Evolutionary conservation across 257 asterid species (phyloP).

Genomic region (Solanum chiquidenum): DNA sequence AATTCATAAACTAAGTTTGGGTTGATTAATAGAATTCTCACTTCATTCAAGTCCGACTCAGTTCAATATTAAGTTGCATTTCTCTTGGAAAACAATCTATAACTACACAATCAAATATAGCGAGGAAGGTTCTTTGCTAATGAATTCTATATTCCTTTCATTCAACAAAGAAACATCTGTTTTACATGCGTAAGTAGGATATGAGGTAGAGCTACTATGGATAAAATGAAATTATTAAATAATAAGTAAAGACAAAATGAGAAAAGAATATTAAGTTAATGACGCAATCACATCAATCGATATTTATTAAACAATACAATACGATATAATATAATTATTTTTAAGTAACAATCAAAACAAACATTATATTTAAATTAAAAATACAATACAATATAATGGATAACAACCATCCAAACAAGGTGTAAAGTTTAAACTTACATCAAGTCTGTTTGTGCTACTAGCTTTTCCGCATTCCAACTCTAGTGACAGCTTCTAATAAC

Average conservation of each 20-base stretch:
- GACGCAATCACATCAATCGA: too few relatives aligned
- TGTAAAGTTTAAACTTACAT: background rate
- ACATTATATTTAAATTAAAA: too few relatives aligned
- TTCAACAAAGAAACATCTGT: background rate
- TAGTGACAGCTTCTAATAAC: background rate
- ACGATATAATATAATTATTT: too few relatives aligned
- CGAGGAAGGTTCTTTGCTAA: background rate
- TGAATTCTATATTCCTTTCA: background rate
- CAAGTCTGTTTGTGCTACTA: background rate
- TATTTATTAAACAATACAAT: too few relatives aligned
- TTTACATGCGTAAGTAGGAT: background rate
- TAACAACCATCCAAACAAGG: too few relatives aligned
- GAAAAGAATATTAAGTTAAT: too few relatives aligned
- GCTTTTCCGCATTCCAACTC: background rate
- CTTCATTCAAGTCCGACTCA: background rate
- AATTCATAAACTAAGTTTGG: background rate
- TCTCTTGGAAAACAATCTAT: background rate
- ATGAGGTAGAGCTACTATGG: too few relatives aligned
- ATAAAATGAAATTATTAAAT: too few relatives aligned
- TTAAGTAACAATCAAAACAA: too few relatives aligned
- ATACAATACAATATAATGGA: too few relatives aligned
- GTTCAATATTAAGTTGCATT: background rate
- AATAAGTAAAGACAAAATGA: too few relatives aligned
- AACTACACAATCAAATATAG: background rate
- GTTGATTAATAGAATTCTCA: background rate